phyloP scores from a whole-genome alignment of 2,329 filamentous ascomycete species.

The Raffaelea arxii region DNA sequence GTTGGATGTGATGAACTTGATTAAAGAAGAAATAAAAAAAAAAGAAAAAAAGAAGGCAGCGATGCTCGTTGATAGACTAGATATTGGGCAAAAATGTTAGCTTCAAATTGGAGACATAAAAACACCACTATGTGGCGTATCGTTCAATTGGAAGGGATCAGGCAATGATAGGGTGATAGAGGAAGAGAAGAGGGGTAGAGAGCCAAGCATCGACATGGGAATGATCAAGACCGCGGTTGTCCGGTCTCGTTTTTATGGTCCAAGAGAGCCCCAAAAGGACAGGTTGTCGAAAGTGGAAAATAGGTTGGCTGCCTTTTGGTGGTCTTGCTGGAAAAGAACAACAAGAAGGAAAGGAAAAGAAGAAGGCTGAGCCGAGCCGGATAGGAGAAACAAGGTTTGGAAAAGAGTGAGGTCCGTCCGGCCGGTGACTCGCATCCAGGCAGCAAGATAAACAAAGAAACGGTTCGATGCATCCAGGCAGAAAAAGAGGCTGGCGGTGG shows the following conservation, averaged over 20 bases:
- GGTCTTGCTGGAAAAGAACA: neutral
- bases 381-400: neutral
- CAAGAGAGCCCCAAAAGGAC: neutral
- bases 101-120: no score
- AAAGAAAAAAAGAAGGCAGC: neutral
- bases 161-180: no score
- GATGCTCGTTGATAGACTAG: no score
- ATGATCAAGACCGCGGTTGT: no score
- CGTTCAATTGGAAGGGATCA: no score
- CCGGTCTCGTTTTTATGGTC: no score
- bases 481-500: neutral
- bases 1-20: conserved; percentile 17
- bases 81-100: no score
- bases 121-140: no score
- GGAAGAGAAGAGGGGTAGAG: neutral
- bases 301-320: neutral
- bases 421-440: neutral
- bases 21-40: neutral
- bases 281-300: neutral
- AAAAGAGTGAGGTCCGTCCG: neutral
- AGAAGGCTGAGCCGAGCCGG: neutral
- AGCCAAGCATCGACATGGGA: no score
- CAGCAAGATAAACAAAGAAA: neutral
- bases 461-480: neutral
- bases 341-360: neutral